Base-by-base conservation (phyloP, 176 grass and related monocot genomes). In the Oryza australiensis region DNA sequence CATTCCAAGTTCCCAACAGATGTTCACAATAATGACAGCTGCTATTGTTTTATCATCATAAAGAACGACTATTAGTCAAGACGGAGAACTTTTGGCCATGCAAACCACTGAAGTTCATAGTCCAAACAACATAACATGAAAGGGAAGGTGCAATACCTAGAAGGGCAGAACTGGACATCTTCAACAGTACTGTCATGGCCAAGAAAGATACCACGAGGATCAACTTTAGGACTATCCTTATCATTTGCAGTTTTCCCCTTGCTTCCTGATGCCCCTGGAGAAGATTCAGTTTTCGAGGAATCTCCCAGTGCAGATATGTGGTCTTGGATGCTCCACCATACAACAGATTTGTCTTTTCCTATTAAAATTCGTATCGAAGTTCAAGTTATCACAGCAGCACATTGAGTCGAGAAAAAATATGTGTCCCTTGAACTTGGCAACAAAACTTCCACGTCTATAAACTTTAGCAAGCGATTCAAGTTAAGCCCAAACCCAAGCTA, bases 111-210 rank as follows among this genome's bases (percentile, higher is more conserved):
- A 41, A 78, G 68, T 18, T 62, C 49, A 71, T 62, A 67, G 43
- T 26, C 20, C 7, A 41, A 10, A 60, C 5, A 34, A 29, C 20
- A 55, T 7, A 4, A 18, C 9, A 30, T 40, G 49, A 85, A 67
- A 10, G 34, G 34, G 91, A 42, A 63, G 30, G 30, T 46, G 81
- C 81, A 81, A 28, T 92, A 99, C 96, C 90, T 99, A 29, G 91
- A 94, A 81, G 93, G 93, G 75, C 93, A 94, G 51, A 99, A 99
- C 80, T 95, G 93, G 24, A 99, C 93, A 88, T 99, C 96, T 92
- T 94, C 93, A 82, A 99, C 96, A 26, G 93, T 95, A 73, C 89
- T 87, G 48, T 80, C 93, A 85, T 99, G 96, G 30, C 96, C 96
- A 3, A 85, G 70, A 79, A 91, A 99, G 66, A 95, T 75, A 74